phyloP scores from a whole-genome alignment of 1,284 basidiomycete species.

The Sanghuangporus sanghuang region DNA sequence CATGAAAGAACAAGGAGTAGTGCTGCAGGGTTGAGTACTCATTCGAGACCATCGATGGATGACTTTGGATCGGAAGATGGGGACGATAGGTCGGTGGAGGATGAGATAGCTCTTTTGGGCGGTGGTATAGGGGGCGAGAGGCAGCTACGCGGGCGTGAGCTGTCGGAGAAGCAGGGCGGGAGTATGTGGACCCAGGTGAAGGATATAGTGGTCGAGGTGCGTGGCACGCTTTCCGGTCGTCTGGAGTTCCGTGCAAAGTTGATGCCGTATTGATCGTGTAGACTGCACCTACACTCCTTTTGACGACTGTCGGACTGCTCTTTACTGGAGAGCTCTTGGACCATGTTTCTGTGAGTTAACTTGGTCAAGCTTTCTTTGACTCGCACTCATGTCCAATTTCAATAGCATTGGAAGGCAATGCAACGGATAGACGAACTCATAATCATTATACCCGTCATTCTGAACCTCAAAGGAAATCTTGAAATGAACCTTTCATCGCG shows the following conservation, averaged over 20 bases:
- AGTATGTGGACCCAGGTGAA: conserved; percentile 46
- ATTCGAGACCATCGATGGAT: not conserved
- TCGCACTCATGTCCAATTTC: not conserved
- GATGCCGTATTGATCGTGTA: conserved; percentile 26
- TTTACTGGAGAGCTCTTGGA: conserved; percentile 89
- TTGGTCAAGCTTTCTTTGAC: not conserved
- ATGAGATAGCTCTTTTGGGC: conserved; percentile 14
- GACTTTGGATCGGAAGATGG: conserved; percentile 13
- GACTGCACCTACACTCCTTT: conserved; percentile 68
- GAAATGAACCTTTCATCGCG: conserved; percentile 89
- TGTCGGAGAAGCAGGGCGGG: conserved; percentile 1
- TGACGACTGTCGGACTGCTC: conserved; percentile 69
- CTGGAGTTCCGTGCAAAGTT: not conserved
- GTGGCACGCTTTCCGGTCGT: conserved; percentile 19
- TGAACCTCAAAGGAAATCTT: conserved; percentile 95
- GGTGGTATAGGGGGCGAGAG: not conserved
- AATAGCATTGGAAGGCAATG: conserved; percentile 85
- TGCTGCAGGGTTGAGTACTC: too few species aligned
- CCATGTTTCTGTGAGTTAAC: conserved; percentile 66
- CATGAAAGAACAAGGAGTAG: too few species aligned
- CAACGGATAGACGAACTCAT: conserved; percentile 89
- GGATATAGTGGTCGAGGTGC: conserved; percentile 62
- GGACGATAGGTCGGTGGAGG: not conserved
- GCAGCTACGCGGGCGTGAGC: conserved; percentile 14
- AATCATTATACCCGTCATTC: conserved; percentile 91